These are phyloP conservation scores for Camellia granthamiana DNA, from an alignment of 148 eudicot genomes.

Conservation along the genomic window DNA sequence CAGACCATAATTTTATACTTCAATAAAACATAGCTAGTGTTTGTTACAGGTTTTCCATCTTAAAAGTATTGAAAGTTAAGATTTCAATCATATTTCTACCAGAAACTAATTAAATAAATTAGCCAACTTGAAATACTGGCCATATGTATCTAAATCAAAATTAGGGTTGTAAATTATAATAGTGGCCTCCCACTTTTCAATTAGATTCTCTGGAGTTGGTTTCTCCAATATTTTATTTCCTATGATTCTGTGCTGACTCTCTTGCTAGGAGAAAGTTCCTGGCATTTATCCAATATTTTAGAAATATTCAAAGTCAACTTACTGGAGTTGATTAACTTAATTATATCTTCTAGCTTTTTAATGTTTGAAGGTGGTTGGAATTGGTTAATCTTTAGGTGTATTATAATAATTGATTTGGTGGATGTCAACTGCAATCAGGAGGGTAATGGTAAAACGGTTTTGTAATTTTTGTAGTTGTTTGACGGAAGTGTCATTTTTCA, in stretches of 20 bases:
- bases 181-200: conserved; percentile 15
- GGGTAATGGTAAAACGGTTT: too few relatives aligned
- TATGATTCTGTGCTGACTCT: background rate
- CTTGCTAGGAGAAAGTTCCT: background rate
- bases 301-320: background rate
- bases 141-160: background rate
- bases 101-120: background rate
- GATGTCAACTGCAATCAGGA: too few relatives aligned
- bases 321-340: background rate
- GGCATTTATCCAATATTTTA: background rate
- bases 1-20: background rate
- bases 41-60: background rate
- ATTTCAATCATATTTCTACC: background rate
- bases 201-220: background rate
- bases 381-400: background rate
- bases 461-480: too few relatives aligned
- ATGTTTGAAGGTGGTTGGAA: background rate
- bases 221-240: background rate
- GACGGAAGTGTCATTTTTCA: too few relatives aligned
- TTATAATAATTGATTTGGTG: too few relatives aligned
- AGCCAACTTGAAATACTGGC: background rate
- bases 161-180: conserved; percentile 1
- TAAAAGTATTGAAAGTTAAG: background rate
- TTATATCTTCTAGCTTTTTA: background rate
- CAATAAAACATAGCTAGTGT: background rate